A percentile compares a stretch with the other conserved stretches of the same genome.
Conservation (phyloP, 495 filamentous ascomycete species). For the Neurospora tetraspora region DNA sequence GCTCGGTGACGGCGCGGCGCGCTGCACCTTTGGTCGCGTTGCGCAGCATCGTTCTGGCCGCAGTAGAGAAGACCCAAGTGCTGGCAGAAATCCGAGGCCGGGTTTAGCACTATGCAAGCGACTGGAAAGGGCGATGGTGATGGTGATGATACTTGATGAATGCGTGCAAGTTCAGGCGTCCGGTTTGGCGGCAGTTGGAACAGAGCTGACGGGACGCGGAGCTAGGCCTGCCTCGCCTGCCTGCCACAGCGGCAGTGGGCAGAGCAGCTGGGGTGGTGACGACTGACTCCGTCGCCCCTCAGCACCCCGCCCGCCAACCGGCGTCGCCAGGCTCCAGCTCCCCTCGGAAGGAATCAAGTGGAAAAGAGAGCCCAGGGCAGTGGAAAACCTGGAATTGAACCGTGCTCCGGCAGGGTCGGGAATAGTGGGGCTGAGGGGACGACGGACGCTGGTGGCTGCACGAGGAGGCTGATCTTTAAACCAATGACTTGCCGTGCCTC, state of each 20-base stretch:
- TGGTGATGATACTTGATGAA: not conserved
- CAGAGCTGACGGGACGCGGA: not conserved
- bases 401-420: not conserved
- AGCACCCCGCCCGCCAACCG: not conserved
- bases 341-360: not conserved
- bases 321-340: not conserved
- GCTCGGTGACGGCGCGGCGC: constrained; percentile 60
- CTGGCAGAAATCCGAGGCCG: not conserved
- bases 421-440: not conserved
- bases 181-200: not conserved
- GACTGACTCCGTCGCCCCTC: not conserved
- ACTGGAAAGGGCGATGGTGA: not conserved
- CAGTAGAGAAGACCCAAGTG: not conserved
- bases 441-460: not conserved
- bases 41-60: constrained; percentile 34
- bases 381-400: not conserved
- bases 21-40: constrained; percentile 36
- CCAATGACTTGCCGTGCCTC: not conserved
- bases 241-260: not conserved
- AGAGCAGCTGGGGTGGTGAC: not conserved
- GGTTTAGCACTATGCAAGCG: not conserved
- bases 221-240: not conserved
- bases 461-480: not conserved
- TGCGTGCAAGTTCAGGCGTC: not conserved
- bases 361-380: not conserved